Base-by-base conservation (phyloP, 345 rosid species). In the Euphorbia tirucalli region DNA sequence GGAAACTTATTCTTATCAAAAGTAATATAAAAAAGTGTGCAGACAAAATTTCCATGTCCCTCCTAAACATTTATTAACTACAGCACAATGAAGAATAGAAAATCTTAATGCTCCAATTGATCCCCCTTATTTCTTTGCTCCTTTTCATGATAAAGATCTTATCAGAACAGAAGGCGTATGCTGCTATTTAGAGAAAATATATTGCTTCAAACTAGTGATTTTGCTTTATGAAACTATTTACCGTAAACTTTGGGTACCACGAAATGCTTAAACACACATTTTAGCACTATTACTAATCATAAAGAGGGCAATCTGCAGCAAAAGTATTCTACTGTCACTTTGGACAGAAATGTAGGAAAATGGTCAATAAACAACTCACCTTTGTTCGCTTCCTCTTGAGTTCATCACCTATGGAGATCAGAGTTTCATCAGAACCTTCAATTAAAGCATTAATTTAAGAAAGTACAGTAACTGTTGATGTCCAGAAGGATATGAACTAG, bases 381-480 rank as follows among this genome's bases (percentile, higher is more conserved):
- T n/a, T 65, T 59, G 76, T 75, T 80, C 87, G 16, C 71, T 73
- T 77, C 85, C 83, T 83, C 88, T 74, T 13, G 85, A 75, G 59
- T 74, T 85, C 37, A 74, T 69, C 64, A 43, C 90, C 98, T 93
- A 86, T 61, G 79, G 85, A 39, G 27, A 70, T 55, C 19, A 65
- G 50, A n/a, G 46, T 37, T 64, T 58, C 30, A 41, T 74, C 54
- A 61, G 67, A 39, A 31, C 66, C 41, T 49, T 73, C 44, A 46
- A 57, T 9, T 13, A n/a, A 19, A 59, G 60, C 14, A 64, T 66
- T 50, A 61, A 68, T 22, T 22, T 15, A 61, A 44, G 22, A 73
- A 24, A 49, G 74, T 50, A 68, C 62, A 39, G 58, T 27, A 74
- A 68, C 14, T 24, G 19, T 25, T 50, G 61, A 32, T 5, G 24